Evolutionary conservation across 2,329 filamentous ascomycete genomes (phyloP).

Genomic region (Cordyceps fumosorosea): DNA sequence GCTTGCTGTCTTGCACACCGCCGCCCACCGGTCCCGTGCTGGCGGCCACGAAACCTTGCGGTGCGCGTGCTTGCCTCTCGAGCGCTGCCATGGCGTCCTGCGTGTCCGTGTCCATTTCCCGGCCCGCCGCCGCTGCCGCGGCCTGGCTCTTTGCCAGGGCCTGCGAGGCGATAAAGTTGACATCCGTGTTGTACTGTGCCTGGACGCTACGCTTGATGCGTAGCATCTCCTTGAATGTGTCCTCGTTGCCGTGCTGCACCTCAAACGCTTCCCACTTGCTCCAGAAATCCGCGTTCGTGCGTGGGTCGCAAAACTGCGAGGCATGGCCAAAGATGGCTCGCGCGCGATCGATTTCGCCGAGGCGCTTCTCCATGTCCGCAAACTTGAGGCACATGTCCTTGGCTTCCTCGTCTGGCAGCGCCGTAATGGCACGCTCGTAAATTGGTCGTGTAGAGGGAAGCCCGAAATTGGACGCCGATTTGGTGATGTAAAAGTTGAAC

Average conservation of each 20-base stretch:
- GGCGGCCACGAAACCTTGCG: slow-evolving; percentile 84
- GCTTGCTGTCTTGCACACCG: slow-evolving; percentile 26
- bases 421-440: slow-evolving; percentile 90
- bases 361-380: slow-evolving; percentile 86
- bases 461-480: slow-evolving; percentile 96
- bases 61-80: slow-evolving; percentile 81
- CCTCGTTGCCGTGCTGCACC: slow-evolving; percentile 95
- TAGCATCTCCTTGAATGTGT: slow-evolving; percentile 99
- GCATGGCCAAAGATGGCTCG: slow-evolving; percentile 94
- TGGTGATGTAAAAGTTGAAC: slow-evolving; percentile 99
- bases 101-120: slow-evolving; percentile 51
- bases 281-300: slow-evolving; percentile 89
- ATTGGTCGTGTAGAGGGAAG: slow-evolving; percentile 90
- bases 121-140: slow-evolving; percentile 40
- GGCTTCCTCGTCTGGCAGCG: slow-evolving; percentile 87
- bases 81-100: slow-evolving; percentile 71
- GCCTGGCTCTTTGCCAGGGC: slow-evolving; percentile 78
- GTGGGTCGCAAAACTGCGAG: slow-evolving; percentile 93
- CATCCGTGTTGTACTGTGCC: slow-evolving; percentile 96
- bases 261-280: slow-evolving; percentile 96
- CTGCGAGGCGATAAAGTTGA: slow-evolving; percentile 96
- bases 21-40: slow-evolving; percentile 65
- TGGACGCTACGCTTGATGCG: slow-evolving; percentile 96
- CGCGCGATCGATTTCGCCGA: slow-evolving; percentile 91
- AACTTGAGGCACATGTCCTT: slow-evolving; percentile 99